Percentiles rank a stretch among this genome's conserved stretches.
Evolutionary conservation across 225 moss, liverwort and hornwort species (phyloP).

Genomic region (Lunularia cruciata): DNA sequence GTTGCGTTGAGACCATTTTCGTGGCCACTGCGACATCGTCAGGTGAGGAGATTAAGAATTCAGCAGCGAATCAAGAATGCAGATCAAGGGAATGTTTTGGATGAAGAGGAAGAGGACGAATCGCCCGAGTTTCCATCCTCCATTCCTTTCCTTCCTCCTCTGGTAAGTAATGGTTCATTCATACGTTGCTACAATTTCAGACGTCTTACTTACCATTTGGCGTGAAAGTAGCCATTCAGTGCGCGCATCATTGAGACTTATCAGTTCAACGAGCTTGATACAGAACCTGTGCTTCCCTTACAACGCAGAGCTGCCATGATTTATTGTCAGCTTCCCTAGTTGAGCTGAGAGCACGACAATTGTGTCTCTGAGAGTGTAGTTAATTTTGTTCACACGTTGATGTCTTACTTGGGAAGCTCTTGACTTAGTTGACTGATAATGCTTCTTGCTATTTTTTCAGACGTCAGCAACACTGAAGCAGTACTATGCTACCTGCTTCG

Average conservation of each 20-base stretch:
- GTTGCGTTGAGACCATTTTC: no score
- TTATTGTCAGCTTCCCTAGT: no score
- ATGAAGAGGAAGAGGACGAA: conserved; percentile 69
- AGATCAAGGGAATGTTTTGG: conserved; percentile 57
- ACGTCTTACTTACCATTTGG: background rate
- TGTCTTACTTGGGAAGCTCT: no score
- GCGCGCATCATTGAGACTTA: no score
- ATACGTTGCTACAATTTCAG: background rate
- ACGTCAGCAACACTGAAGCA: conserved; percentile 75
- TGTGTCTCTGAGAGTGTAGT: no score
- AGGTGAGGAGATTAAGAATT: conserved; percentile 90
- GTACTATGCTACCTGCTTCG: conserved; percentile 78
- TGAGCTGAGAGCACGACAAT: no score
- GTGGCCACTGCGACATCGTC: background rate
- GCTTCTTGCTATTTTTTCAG: no score
- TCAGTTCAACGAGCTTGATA: no score
- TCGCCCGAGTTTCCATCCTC: conserved; percentile 79
- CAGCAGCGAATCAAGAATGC: conserved; percentile 84
- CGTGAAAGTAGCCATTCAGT: background rate
- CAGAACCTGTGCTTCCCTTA: no score
- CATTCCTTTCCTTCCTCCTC: conserved; percentile 84
- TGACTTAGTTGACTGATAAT: no score
- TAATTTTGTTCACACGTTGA: no score
- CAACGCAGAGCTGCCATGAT: no score
- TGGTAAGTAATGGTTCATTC: conserved; percentile 25